Percentiles rank a stretch among this genome's conserved stretches.
Conservation (phyloP, 2,329 filamentous ascomycete genomes). For the Fusarium sp. region DNA sequence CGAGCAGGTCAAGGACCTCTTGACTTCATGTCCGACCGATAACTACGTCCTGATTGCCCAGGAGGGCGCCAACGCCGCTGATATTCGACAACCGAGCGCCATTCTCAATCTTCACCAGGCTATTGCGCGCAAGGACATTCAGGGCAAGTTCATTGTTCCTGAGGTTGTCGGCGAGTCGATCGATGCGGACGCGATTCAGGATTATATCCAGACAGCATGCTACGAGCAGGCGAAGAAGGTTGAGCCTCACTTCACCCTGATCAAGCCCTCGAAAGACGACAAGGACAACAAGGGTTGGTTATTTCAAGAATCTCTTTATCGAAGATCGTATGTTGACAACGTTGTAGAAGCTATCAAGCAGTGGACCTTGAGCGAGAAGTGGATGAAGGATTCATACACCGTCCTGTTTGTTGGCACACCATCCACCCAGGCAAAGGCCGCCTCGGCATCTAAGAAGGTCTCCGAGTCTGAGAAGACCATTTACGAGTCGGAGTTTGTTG, state of each 20-base stretch:
- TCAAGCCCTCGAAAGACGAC: conserved; percentile 59
- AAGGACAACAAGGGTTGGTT: conserved; percentile 65
- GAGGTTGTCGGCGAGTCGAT: conserved; percentile 70
- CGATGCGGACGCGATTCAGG: conserved; percentile 57
- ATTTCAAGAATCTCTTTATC: background rate
- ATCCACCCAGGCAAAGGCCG: conserved; percentile 17
- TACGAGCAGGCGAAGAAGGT: conserved; percentile 55
- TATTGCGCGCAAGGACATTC: conserved; percentile 54
- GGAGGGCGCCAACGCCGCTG: conserved; percentile 78
- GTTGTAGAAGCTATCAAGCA: conserved; percentile 20
- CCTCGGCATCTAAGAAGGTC: conserved; percentile 20
- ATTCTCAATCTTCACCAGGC: conserved; percentile 67
- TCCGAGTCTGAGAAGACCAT: conserved; percentile 54
- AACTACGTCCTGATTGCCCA: conserved; percentile 86
- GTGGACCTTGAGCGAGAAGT: conserved; percentile 29
- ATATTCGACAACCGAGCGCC: conserved; percentile 71
- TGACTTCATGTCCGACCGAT: conserved; percentile 79
- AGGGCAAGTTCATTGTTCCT: conserved; percentile 64
- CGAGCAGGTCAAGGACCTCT: conserved; percentile 62
- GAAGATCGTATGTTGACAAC: conserved; percentile 11
- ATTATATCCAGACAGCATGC: conserved; percentile 65
- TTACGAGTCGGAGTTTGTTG: conserved; percentile 77
- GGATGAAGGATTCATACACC: conserved; percentile 71
- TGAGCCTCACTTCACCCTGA: conserved; percentile 58
- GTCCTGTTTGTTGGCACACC: conserved; percentile 82